Conservation (phyloP, 805 yeast species). For the Wickerhamomyces strasburgensis region DNA sequence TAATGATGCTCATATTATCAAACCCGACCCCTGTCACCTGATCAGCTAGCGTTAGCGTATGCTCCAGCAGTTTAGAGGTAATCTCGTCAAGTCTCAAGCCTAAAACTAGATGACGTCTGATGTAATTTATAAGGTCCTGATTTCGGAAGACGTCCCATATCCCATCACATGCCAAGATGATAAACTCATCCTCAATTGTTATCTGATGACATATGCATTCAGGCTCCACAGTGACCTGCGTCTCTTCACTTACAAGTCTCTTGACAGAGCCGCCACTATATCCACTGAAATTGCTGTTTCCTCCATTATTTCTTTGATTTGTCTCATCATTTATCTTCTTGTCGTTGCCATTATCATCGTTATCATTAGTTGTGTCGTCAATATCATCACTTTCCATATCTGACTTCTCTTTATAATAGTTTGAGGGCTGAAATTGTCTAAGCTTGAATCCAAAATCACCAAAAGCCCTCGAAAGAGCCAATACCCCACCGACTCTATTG, state of each 20-base stretch:
- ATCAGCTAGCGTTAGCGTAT: slow-evolving; percentile 65
- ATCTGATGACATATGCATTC: slow-evolving; percentile 58
- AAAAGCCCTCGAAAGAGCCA: slow-evolving; percentile 90
- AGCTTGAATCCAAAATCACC: slow-evolving; percentile 61
- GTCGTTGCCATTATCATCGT: slow-evolving; percentile 23
- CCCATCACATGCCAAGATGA: slow-evolving; percentile 78
- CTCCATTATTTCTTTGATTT: not conserved
- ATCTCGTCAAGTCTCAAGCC: slow-evolving; percentile 59
- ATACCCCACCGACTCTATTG: slow-evolving; percentile 92
- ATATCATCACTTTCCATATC: not conserved
- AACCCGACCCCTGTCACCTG: slow-evolving; percentile 75
- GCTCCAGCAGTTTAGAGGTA: slow-evolving; percentile 54
- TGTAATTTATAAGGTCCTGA: slow-evolving; percentile 44
- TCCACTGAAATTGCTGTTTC: slow-evolving; percentile 38
- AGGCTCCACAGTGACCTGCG: slow-evolving; percentile 76
- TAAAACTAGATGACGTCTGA: slow-evolving; percentile 51
- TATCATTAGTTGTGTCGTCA: not conserved
- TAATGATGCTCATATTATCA: slow-evolving; percentile 76
- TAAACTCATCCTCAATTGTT: slow-evolving; percentile 51
- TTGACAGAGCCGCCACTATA: not conserved
- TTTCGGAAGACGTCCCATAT: slow-evolving; percentile 73
- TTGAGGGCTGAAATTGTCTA: slow-evolving; percentile 10
- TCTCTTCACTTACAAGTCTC: slow-evolving; percentile 36
- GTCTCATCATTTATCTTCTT: slow-evolving; percentile 30
- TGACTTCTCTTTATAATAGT: not conserved